Evolutionary conservation across 2,329 filamentous ascomycete genomes (phyloP).

Genomic region (Truncatella angustata): DNA sequence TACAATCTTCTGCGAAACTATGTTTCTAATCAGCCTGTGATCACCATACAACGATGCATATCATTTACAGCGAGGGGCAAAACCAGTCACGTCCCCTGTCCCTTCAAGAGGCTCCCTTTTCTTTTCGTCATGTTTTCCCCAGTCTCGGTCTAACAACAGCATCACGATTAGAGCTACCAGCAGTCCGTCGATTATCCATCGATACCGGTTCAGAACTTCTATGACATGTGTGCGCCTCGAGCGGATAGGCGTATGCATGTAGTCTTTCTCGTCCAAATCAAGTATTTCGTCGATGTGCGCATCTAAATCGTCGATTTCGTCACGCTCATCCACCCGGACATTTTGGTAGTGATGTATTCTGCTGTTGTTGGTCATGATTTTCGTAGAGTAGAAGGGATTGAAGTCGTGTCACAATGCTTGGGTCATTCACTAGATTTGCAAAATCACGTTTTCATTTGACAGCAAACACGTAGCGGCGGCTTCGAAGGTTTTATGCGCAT

Average conservation of each 20-base stretch:
- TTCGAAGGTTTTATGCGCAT: neutral
- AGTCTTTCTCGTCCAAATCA: slow-evolving; percentile 27
- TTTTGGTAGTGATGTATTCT: slow-evolving; percentile 11
- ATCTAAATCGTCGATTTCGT: slow-evolving; percentile 16
- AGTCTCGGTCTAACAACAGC: slow-evolving; percentile 29
- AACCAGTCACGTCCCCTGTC: slow-evolving; percentile 37
- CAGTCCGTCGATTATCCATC: slow-evolving; percentile 32
- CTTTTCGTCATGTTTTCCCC: slow-evolving; percentile 7
- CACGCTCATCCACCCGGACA: slow-evolving; percentile 20
- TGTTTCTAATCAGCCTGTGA: neutral
- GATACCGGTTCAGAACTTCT: slow-evolving; percentile 18
- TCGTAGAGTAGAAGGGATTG: too few relatives aligned
- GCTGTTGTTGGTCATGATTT: slow-evolving; percentile 1
- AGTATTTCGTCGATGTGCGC: slow-evolving; percentile 26
- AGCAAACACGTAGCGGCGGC: neutral
- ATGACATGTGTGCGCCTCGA: slow-evolving; percentile 15
- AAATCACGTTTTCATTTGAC: too few relatives aligned
- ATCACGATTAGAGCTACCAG: slow-evolving; percentile 33
- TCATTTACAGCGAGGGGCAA: slow-evolving; percentile 34
- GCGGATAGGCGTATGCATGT: slow-evolving; percentile 17
- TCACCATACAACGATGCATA: too few relatives aligned
- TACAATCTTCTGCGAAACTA: slow-evolving; percentile 38
- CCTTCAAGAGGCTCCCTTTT: slow-evolving; percentile 29
- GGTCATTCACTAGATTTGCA: too few relatives aligned
- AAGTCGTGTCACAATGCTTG: too few relatives aligned